Evolutionary conservation across 75 land plant genomes (phyloP).

Genomic region (Pseudotsuga menziesii): DNA sequence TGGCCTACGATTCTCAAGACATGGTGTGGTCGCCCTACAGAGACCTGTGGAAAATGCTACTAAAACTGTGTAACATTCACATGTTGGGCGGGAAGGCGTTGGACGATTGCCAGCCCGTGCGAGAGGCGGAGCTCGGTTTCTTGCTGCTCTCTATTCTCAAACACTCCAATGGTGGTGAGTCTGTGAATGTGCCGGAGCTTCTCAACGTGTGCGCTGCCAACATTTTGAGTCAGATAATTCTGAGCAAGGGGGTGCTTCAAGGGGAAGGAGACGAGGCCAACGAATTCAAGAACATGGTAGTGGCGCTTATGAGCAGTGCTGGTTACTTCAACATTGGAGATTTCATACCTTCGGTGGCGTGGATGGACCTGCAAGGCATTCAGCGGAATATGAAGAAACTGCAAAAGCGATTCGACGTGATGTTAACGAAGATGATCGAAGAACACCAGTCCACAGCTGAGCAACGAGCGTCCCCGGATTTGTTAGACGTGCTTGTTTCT

Average conservation of each 20-base stretch:
- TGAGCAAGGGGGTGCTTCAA: constrained; percentile 8
- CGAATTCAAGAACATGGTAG: neutral
- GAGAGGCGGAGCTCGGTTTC: constrained; percentile 9
- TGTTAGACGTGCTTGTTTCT: constrained; percentile 21
- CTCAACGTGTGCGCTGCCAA: constrained; percentile 25
- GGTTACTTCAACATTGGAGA: constrained; percentile 12
- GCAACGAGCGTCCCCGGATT: constrained; percentile 19
- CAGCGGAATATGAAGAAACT: constrained; percentile 17
- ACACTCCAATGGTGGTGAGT: neutral
- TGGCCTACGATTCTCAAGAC: constrained; percentile 36
- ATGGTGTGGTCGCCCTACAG: constrained; percentile 40
- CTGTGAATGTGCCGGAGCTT: constrained; percentile 24
- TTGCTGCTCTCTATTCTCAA: constrained; percentile 6
- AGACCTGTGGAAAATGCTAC: constrained; percentile 30
- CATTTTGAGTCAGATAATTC: constrained; percentile 19
- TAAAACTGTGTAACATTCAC: constrained; percentile 22
- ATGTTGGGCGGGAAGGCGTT: constrained; percentile 28
- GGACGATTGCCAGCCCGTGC: constrained; percentile 11
- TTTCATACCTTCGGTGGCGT: constrained; percentile 10
- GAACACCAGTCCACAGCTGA: constrained; percentile 18
- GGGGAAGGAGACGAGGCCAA: neutral
- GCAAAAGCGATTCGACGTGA: constrained; percentile 18
- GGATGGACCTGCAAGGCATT: neutral
- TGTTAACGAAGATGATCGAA: constrained; percentile 25
- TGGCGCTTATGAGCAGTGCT: neutral